Evolutionary conservation across 1,139 yeast genomes (phyloP), one percentile per base, ranked within the genome.

Genomic region (Kurtzmaniella natalensis): DNA sequence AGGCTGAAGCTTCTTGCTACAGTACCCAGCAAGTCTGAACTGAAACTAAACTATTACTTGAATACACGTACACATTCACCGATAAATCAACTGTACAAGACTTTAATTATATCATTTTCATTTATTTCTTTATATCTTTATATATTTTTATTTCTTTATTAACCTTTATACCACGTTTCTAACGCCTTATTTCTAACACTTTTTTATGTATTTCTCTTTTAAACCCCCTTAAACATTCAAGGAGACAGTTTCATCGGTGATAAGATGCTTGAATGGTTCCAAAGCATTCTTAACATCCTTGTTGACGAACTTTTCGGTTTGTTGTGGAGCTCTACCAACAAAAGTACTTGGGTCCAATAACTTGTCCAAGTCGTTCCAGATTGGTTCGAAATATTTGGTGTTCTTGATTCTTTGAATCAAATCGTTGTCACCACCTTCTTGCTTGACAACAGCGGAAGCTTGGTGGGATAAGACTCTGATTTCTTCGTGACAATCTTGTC

Each of bases 291-390:
- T 82, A 39, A 94, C 97, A 43, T 89, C 94, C 39, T 76, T 76
- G 41, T 78, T 76, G 48, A 92, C 81, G 55, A 92, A 92, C 66
- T 89, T 89, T 59, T 85, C 95, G 38, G 96, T 87, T 69, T 92
- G 99, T 64, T 89, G 84, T 31, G 98, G 97, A 40, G 99, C 98
- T 63, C 99, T 85, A 49, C 99, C 99, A 33, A 89, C 94, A 59
- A 92, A 92, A 23, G 99, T 92, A 18, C 82, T 69, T 43, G 99
- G 97, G 51, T 92, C 89, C 53, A 92, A 75, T 51, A 92, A 74
- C 16, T 61, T 46, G 46, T 85, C 96, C 55, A 92, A 74, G 35
- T 92, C 87, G 41, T 56, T 64, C 86, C 94, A 85, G 49, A 92
- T 83, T 40, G 98, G 98, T 57, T 78, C 70, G 68, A 92, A 92